These are phyloP conservation scores for Lanmaoa pseudosensibilis DNA, from an alignment of 768 basidiomycete species.

Conservation along the genomic window DNA sequence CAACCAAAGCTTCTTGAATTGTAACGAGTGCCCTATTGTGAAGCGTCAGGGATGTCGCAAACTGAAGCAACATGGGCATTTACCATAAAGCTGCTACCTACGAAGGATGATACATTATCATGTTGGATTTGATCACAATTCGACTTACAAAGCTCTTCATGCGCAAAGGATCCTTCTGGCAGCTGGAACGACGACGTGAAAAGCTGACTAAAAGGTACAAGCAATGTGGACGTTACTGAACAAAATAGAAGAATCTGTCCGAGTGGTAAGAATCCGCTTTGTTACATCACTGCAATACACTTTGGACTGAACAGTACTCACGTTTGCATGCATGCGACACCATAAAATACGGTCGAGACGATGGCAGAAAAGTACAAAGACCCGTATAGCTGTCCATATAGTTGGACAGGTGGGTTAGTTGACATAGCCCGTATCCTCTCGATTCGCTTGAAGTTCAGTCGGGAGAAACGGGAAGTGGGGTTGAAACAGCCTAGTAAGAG, in stretches of 20 bases:
- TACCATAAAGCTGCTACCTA: conserved; percentile 18
- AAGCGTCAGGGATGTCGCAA: neutral
- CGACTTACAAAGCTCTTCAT: conserved; percentile 13
- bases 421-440: neutral
- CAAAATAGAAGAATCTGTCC: conserved; percentile 13
- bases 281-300: neutral
- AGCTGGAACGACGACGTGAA: neutral
- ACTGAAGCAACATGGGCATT: neutral
- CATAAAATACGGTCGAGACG: conserved; percentile 5
- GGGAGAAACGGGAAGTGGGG: neutral
- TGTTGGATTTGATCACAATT: neutral
- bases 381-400: neutral
- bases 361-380: conserved; percentile 5
- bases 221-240: neutral
- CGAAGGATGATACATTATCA: neutral
- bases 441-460: too few relatives aligned
- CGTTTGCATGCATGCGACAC: conserved; percentile 12
- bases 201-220: neutral
- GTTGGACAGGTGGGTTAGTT: neutral
- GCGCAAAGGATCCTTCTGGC: neutral
- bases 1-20: conserved; percentile 8
- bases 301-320: neutral
- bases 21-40: conserved; percentile 7
- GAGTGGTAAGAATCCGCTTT: neutral
- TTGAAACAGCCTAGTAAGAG: too few relatives aligned